Evolutionary conservation across 768 basidiomycete genomes (phyloP), one percentile per base, ranked within the genome.

Genomic region (Auricularia sp.): DNA sequence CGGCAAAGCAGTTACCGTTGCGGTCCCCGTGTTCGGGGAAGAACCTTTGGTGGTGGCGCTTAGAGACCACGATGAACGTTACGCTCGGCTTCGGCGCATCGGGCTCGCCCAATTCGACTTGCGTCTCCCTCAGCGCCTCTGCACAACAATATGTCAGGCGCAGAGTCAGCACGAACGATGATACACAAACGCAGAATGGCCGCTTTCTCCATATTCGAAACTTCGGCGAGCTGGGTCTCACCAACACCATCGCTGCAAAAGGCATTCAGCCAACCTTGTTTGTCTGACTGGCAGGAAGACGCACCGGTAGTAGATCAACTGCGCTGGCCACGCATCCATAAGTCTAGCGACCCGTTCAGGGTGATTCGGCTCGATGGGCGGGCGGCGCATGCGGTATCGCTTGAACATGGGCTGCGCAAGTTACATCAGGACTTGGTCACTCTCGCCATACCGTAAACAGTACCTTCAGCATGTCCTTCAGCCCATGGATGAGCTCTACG

Each of bases 21-120:
- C 34, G 56, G 24, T 65, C 68, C 13, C 39, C 39, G 7, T 42
- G 39, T 64, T 64, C 62, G 0, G 81, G 81, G 72, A 84, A 81
- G 72, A 84, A 83, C 5, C 80, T 75, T 8, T 81, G 72, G 47
- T 83, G 85, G 61, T 84, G 87, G 62, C 86, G 75, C 71, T 89
- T 89, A 1, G 82, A 83, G 6, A 88, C 87, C 18, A 86, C 77
- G 14, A 88, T 79, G 68, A 81, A 86, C 0, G 82, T 80, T 0
- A 88, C 21, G 1, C 71, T 73, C 0, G 85, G 84, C 64, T 73
- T 72, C 1, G 64, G 29, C 6, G 34, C 24, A 5, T 59, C 56
- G 21, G 14, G 24, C 34, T 59, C 29, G 6, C 24, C 29, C 24
- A 14, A 6, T 62, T 59, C 24, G 6, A 29, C 8, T 5, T 35